Percentiles rank a stretch among this genome's conserved stretches.
These are phyloP conservation scores for Arctium lappa DNA, from an alignment of 129 eudicot species.

Conservation along the genomic window DNA sequence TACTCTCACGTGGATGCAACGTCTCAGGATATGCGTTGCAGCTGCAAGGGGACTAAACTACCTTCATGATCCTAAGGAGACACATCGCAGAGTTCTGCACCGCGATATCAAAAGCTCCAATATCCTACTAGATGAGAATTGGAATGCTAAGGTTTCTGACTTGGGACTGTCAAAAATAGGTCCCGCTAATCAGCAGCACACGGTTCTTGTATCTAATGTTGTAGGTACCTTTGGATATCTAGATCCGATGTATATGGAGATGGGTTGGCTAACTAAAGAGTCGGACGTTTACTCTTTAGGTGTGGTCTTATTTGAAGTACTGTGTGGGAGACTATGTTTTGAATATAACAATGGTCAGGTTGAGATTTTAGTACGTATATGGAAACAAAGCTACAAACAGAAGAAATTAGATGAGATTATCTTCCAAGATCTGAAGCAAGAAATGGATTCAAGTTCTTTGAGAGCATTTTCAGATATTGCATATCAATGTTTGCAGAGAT, in stretches of 20 bases:
- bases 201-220: not conserved
- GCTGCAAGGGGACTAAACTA: conserved; percentile 27
- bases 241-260: not conserved
- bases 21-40: conserved; percentile 13
- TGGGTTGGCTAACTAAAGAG: not conserved
- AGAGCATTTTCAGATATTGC: conserved; percentile 1
- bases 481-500: conserved; percentile 3
- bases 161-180: conserved; percentile 20
- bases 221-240: conserved; percentile 1
- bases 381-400: conserved; percentile 1
- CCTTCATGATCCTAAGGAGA: conserved; percentile 26
- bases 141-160: conserved; percentile 28
- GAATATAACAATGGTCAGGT: not conserved
- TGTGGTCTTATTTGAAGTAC: conserved; percentile 8
- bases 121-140: conserved; percentile 28
- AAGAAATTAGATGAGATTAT: conserved; percentile 2
- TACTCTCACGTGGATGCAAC: conserved; percentile 19
- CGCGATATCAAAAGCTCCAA: conserved; percentile 33
- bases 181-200: not conserved
- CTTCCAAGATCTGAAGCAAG: not conserved
- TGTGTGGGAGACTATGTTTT: conserved; percentile 7
- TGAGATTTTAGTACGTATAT: not conserved
- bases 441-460: not conserved
- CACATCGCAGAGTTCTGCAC: conserved; percentile 27
- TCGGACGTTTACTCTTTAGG: conserved; percentile 10